A percentile compares a stretch with the other conserved stretches of the same genome.
phyloP scores from a whole-genome alignment of 306 rosid species.

The Arachis stenosperma region DNA sequence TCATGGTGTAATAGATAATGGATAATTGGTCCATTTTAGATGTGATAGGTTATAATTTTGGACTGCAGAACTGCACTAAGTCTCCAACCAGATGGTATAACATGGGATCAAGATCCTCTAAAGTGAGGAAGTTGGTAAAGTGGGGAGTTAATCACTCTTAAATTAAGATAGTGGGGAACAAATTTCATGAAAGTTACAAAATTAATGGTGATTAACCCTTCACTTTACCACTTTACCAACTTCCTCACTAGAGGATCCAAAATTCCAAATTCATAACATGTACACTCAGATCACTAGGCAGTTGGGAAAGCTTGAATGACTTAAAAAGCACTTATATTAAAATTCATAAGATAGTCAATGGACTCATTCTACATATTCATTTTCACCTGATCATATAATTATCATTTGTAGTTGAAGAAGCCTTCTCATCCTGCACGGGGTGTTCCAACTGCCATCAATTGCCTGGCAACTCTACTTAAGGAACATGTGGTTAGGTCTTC shows the following conservation, averaged over 20 bases:
- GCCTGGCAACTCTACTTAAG: conserved; percentile 85
- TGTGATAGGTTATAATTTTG: neutral
- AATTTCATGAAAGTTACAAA: too few relatives aligned
- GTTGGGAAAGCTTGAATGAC: neutral
- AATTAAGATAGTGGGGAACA: too few relatives aligned
- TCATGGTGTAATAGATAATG: neutral
- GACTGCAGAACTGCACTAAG: neutral
- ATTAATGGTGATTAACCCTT: too few relatives aligned
- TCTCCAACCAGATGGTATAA: neutral
- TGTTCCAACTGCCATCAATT: conserved; percentile 78
- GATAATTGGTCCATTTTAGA: conserved; percentile 5
- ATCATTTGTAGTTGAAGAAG: conserved; percentile 75
- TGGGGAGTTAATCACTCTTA: too few relatives aligned
- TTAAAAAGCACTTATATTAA: neutral
- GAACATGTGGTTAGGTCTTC: conserved; percentile 88
- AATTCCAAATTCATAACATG: neutral
- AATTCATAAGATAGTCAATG: conserved; percentile 5
- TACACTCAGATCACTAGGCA: neutral
- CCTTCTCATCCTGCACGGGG: conserved; percentile 88
- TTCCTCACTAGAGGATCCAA: too few relatives aligned
- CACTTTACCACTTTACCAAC: too few relatives aligned
- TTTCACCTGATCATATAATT: conserved; percentile 33
- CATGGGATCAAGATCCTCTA: neutral
- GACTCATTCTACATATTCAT: conserved; percentile 6
- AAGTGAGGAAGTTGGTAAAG: too few relatives aligned